Conservation (phyloP, 1,284 basidiomycete genomes). For the Inonotus hispidus region DNA sequence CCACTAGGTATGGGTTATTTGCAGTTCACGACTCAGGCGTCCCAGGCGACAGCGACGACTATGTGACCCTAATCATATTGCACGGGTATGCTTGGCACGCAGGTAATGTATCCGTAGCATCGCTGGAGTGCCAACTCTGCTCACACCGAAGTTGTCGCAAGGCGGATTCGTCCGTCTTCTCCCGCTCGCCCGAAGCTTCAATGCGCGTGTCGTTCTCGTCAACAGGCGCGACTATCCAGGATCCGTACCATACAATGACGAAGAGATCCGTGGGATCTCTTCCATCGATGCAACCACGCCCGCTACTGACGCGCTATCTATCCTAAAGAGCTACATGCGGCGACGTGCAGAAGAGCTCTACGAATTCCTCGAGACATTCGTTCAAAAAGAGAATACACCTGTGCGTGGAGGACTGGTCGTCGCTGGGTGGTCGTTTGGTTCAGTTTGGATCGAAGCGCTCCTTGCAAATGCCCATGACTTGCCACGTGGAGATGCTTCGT, state of each 20-base stretch:
- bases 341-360: constrained; percentile 19
- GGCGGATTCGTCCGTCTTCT: constrained; percentile 27
- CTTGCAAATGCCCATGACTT: constrained; percentile 20
- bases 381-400: constrained; percentile 17
- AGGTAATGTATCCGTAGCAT: not conserved
- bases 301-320: not conserved
- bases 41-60: not conserved
- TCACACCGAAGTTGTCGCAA: constrained; percentile 10
- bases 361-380: constrained; percentile 18
- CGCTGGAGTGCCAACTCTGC: not conserved
- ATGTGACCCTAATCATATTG: constrained; percentile 8
- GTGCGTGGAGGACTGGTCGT: constrained; percentile 15
- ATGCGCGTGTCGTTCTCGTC: constrained; percentile 27
- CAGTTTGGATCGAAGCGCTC: constrained; percentile 20
- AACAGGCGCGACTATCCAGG: constrained; percentile 31
- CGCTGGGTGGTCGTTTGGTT: constrained; percentile 24
- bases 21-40: constrained; percentile 3
- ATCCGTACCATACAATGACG: constrained; percentile 23
- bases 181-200: constrained; percentile 23
- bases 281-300: constrained; percentile 27
- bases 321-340: constrained; percentile 11
- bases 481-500: constrained; percentile 13
- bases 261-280: constrained; percentile 23
- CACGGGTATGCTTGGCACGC: constrained; percentile 8
- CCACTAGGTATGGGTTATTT: not conserved